Conservation (phyloP, 192 early-diverging fungal genomes). For the Rhizophagus prolifer region DNA sequence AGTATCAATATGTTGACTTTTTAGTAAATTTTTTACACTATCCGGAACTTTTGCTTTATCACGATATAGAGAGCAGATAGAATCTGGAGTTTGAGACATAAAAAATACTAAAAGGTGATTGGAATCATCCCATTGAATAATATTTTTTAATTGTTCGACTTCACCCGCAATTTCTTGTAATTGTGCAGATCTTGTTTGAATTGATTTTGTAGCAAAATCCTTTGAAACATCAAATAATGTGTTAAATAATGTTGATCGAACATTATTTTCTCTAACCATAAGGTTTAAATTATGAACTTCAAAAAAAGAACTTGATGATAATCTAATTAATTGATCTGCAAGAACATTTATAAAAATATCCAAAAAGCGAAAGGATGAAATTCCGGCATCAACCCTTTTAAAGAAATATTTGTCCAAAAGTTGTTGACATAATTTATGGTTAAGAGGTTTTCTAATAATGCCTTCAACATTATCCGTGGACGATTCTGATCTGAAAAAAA, state of each 20-base stretch:
- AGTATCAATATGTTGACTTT: constrained; percentile 8
- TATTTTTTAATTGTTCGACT: not conserved
- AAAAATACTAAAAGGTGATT: constrained; percentile 31
- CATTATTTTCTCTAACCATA: constrained; percentile 1
- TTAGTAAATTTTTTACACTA: constrained; percentile 25
- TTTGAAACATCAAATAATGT: constrained; percentile 23
- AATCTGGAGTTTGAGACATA: constrained; percentile 30
- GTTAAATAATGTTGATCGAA: constrained; percentile 23
- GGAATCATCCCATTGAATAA: constrained; percentile 24
- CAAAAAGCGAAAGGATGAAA: constrained; percentile 17
- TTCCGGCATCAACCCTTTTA: not conserved
- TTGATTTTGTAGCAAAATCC: constrained; percentile 30
- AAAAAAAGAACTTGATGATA: constrained; percentile 28
- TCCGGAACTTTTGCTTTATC: constrained; percentile 9
- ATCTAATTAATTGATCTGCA: constrained; percentile 24
- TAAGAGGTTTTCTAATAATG: not conserved
- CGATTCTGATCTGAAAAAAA: constrained; percentile 10
- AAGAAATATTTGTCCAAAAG: constrained; percentile 24
- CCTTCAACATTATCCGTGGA: not conserved
- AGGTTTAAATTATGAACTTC: constrained; percentile 13
- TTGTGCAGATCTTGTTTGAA: constrained; percentile 4
- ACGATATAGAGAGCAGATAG: constrained; percentile 29
- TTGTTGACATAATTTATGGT: not conserved
- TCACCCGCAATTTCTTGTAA: not conserved
- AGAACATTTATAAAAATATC: constrained; percentile 25